Base-by-base conservation (phyloP, 225 moss, liverwort and hornwort species). In the Asterella californica region DNA sequence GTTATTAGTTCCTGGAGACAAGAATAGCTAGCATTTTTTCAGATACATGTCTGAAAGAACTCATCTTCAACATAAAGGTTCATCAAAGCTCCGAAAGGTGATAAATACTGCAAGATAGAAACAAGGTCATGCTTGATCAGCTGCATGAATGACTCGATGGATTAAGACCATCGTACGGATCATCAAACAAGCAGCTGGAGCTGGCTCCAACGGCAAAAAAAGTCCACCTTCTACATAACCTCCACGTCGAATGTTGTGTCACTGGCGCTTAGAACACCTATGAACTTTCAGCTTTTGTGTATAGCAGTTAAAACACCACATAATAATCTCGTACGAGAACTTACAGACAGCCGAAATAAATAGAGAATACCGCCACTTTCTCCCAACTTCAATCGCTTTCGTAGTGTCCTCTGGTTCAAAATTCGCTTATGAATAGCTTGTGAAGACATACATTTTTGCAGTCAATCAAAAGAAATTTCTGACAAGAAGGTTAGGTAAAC, bases 361-460 rank as follows among this genome's bases (percentile, higher is more conserved):
- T n/a, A n/a, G n/a, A 42, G 24, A 17, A 55, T 55, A 36, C 24
- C 25, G 29, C 6, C 89, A 49, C 93, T 91, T 57, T 93, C 90
- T 74, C 96, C 96, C 96, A 74, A 94, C 96, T 87, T 92, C 94
- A 50, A n/a, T n/a, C n/a, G n/a, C n/a, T n/a, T n/a, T n/a, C n/a
- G n/a, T n/a, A n/a, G n/a, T n/a, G n/a, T n/a, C 96, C 96, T 80
- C 96, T 94, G 55, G 18, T 19, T 1, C 17, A 17, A 6, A 67
- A 6, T 67, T 19, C 4, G 7, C 2, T 67, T 67, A 36, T 18
- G 1, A 37, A 36, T 30, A 9, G 22, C 2, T 12, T 42, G 7
- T 42, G 42, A 42, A 2, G 7, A 42, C n/a, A n/a, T 2, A 42
- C 7, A n/a, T 2, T 42, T 42, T 42, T 7, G 42, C 42, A 7